Evolutionary conservation across 2,329 filamentous ascomycete species (phyloP), one percentile per base, ranked within the genome.

Genomic region (Pseudogymnoascus sp.): DNA sequence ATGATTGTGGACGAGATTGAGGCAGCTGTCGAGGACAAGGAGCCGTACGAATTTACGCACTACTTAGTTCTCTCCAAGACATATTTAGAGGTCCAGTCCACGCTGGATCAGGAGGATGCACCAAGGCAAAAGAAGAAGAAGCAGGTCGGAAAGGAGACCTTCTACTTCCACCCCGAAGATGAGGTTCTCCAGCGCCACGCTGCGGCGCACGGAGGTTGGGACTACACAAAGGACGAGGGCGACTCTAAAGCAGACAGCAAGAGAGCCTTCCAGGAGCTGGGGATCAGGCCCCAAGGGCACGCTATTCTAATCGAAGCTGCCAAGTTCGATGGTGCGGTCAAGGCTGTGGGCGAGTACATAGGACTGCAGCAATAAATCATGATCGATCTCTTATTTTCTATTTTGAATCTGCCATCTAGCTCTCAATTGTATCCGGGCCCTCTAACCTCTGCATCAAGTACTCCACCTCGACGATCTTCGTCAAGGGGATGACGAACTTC

Each of bases 381-480:
- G 62, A 66, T 64, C 44, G 66, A 67, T 67, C 31, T 44, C 61
- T 61, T 28, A 56, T 21, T 23, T 35, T 62, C 40, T 64, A 63
- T 64, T 18, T 31, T 63, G n/a, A 42, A 31, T 18, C 25, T 61
- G 23, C 23, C 23, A 38, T 60, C 35, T 63, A 63, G 59, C n/a
- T 44, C 37, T 61, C 59, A 40, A 38, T 61, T 11, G 28, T 37
- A 7, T 42, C 35, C n/a, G 44, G 3, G 38, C 71, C 67, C 72
- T 85, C 84, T 62, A 99, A 78, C 67, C 94, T 84, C 76, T 97
- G 91, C 91, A 99, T 96, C 69, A 99, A 80, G 75, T 99, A 99
- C 70, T 99, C 94, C 8, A 99, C 92, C 80, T 99, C 94, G 42
- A 99, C 93, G 67, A 92, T 89, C 76, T 99, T 99, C n/a, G 94